Percentiles rank a stretch among this genome's conserved stretches.
Evolutionary conservation across 2,329 filamentous ascomycete genomes (phyloP).

Genomic region (Clarireedia paspali): DNA sequence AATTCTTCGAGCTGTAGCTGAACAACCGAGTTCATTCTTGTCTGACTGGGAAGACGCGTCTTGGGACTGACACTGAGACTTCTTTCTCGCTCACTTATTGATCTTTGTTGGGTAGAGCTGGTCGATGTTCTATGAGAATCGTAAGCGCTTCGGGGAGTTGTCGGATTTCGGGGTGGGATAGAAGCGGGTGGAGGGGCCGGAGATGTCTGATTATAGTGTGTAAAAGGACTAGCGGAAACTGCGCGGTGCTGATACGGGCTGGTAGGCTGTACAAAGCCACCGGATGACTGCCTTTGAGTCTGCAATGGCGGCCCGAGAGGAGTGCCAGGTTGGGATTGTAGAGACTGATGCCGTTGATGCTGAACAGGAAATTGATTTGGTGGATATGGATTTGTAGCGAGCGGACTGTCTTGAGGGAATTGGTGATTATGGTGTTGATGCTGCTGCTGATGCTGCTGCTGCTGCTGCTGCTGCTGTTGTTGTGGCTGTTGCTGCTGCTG

Average conservation of each 20-base stretch:
- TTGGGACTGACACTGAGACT: conserved; percentile 75
- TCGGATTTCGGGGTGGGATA: conserved; percentile 34
- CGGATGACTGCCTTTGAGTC: conserved; percentile 38
- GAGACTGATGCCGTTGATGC: conserved; percentile 25
- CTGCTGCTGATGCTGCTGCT: conserved; percentile 32
- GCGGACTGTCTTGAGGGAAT: conserved; percentile 47
- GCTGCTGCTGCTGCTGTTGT: conserved; percentile 36
- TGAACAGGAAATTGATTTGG: conserved; percentile 22
- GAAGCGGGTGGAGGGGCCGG: conserved; percentile 31
- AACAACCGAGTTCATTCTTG: conserved; percentile 13
- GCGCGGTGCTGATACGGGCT: conserved; percentile 54
- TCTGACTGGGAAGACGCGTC: conserved; percentile 44
- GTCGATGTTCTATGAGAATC: conserved; percentile 41
- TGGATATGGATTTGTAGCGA: conserved; percentile 19
- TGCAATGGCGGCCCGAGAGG: conserved; percentile 43
- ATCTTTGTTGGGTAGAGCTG: conserved; percentile 34
- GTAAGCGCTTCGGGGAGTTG: conserved; percentile 35
- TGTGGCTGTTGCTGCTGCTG: conserved; percentile 32
- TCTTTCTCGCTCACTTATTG: conserved; percentile 56
- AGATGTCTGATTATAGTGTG: conserved; percentile 27
- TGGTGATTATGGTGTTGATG: conserved; percentile 22
- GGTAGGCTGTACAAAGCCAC: conserved; percentile 41
- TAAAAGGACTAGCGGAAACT: conserved; percentile 22
- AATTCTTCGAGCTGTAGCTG: conserved; percentile 17
- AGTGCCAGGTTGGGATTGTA: conserved; percentile 30